Base-by-base conservation (phyloP, 495 filamentous ascomycete genomes). In the Penicillium riverlandense region DNA sequence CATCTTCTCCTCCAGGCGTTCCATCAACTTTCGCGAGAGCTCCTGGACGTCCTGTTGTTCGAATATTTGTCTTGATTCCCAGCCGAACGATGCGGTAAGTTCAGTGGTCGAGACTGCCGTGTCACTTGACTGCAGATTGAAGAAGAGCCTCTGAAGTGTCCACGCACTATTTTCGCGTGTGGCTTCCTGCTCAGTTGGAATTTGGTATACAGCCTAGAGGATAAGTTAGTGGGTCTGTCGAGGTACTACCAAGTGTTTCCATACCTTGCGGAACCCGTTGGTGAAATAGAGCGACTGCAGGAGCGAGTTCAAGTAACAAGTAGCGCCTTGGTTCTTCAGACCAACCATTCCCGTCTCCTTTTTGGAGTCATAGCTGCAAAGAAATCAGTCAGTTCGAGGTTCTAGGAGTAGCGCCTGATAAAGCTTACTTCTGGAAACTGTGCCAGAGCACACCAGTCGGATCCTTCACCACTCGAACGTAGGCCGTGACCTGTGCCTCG, bases 21-120 rank as follows among this genome's bases (percentile, higher is more conserved):
- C 92, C 85, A 99, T 97, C 29, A 99, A 73, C 60, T 96, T 96
- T 35, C 92, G 77, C 12, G 89, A 96, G 12, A 99, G 71, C 61
- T 99, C 92, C 58, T 99, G 92, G 7, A 99, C 92, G 66, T 99
- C 92, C 69, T 99, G 92, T 61, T 99, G 92, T 61, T 96, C 94
- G 63, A 99, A 99, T 29, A 96, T 96, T 61, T 99, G 91, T 49
- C 85, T 82, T 1, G 90, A 91, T 53, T 99, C 91, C 92, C 92
- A 99, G 28, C 92, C 92, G 66, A 99, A 99, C 0, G 94, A 96
- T 45, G 80, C 80, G 0, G 92, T 99, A 12, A 99, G 79, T 57
- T 99, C 92, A 35, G 82, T 85, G 6, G 92, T 99, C 1, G 86
- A 80, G 0, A 99, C 91, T 2, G 94, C 86, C 28, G 66, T 59